Percentiles rank a stretch among this genome's conserved stretches.
phyloP scores from a whole-genome alignment of 331 rosid genomes.

The Pyracantha coccinea region DNA sequence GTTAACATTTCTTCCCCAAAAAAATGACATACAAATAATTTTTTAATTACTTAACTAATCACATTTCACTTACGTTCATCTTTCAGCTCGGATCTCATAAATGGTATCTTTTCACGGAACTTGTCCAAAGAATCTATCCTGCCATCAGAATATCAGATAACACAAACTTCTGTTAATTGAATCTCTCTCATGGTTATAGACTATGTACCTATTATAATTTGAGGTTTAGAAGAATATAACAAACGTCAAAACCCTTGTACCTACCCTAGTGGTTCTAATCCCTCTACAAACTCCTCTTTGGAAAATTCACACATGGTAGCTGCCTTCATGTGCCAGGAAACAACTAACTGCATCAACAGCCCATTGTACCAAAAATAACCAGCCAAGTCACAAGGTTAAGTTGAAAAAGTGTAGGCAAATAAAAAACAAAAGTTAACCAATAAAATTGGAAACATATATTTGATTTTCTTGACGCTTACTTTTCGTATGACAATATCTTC shows the following conservation, averaged over 20 bases:
- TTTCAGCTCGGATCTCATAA: slow-evolving; percentile 86
- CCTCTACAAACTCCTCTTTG: slow-evolving; percentile 82
- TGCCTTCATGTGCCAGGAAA: slow-evolving; percentile 99
- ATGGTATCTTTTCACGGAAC: slow-evolving; percentile 82
- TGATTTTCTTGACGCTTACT: neutral
- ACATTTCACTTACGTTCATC: slow-evolving; percentile 67
- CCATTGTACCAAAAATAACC: slow-evolving; percentile 12
- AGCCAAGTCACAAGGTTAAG: neutral
- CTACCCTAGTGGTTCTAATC: slow-evolving; percentile 86
- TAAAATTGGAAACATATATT: neutral
- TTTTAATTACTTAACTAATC: neutral
- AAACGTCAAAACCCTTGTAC: neutral
- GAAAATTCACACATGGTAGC: slow-evolving; percentile 98
- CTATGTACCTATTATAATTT: neutral
- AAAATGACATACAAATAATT: too few relatives aligned
- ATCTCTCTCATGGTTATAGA: neutral
- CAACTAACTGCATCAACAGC: slow-evolving; percentile 69
- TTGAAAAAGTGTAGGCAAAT: neutral
- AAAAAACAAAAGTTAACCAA: neutral
- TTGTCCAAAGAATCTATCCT: slow-evolving; percentile 93
- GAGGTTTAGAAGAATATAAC: neutral
- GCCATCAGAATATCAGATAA: slow-evolving; percentile 40
- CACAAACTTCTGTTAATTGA: neutral
- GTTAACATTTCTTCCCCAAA: neutral
- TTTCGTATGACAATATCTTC: neutral